Percentiles rank a stretch among this genome's conserved stretches.
Conservation (phyloP, 495 filamentous ascomycete genomes). For the Xylaria castorea region DNA sequence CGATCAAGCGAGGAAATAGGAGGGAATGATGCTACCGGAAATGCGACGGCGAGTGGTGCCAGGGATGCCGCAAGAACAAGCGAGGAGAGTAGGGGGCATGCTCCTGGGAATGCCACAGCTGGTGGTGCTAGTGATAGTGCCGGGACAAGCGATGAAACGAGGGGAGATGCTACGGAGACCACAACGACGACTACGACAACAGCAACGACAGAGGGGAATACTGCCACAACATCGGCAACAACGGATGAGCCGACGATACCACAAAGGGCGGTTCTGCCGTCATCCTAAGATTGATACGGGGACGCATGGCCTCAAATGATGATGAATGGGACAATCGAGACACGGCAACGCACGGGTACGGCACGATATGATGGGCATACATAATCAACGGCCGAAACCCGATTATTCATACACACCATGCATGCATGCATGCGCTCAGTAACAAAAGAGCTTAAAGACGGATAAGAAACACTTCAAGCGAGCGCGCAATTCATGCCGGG, state of each 20-base stretch:
- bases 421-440: background rate
- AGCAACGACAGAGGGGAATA: background rate
- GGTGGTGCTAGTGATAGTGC: background rate
- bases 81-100: background rate
- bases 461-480: background rate
- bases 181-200: background rate
- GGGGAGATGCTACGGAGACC: background rate
- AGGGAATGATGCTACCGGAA: background rate
- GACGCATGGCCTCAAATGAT: background rate
- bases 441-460: background rate
- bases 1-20: background rate
- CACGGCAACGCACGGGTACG: no score
- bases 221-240: background rate
- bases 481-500: background rate
- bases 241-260: background rate
- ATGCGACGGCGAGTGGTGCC: background rate
- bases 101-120: background rate
- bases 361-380: background rate
- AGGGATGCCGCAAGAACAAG: background rate
- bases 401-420: background rate
- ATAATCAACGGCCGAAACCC: background rate
- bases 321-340: background rate
- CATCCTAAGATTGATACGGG: background rate
- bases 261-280: background rate
- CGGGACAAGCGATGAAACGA: background rate